A percentile compares a stretch with the other conserved stretches of the same genome.
These are phyloP conservation scores for Scheffersomyces stipitis DNA, from an alignment of 805 yeast genomes.

Conservation along the genomic window DNA sequence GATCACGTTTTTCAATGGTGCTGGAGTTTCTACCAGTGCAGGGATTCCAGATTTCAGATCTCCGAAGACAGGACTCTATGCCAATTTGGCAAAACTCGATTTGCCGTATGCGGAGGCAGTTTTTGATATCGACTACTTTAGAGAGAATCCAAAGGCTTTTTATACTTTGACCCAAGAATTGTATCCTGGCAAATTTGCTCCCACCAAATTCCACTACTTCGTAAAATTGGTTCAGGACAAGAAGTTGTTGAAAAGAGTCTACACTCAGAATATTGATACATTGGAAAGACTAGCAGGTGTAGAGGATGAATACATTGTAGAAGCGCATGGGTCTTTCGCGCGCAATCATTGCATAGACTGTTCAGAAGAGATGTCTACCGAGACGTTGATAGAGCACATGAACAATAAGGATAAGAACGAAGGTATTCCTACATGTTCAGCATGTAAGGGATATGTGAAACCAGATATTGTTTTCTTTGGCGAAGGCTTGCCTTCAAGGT, in stretches of 20 bases:
- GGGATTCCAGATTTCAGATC: slow-evolving; percentile 96
- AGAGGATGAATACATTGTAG: slow-evolving; percentile 61
- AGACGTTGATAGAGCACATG: slow-evolving; percentile 43
- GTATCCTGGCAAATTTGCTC: slow-evolving; percentile 83
- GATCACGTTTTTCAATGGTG: slow-evolving; percentile 77
- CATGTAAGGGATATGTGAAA: slow-evolving; percentile 77
- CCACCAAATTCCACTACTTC: slow-evolving; percentile 79
- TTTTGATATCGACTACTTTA: slow-evolving; percentile 82
- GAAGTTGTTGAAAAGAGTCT: slow-evolving; percentile 65
- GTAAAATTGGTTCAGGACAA: slow-evolving; percentile 67
- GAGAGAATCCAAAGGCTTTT: slow-evolving; percentile 77
- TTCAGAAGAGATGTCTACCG: slow-evolving; percentile 48
- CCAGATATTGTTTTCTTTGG: slow-evolving; percentile 97
- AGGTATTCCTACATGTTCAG: slow-evolving; percentile 54
- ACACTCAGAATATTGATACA: slow-evolving; percentile 93
- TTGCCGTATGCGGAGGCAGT: slow-evolving; percentile 95
- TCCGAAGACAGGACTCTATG: slow-evolving; percentile 85
- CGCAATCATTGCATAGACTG: slow-evolving; percentile 82
- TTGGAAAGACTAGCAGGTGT: slow-evolving; percentile 86
- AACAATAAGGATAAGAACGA: slow-evolving; percentile 27
- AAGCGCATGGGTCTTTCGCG: slow-evolving; percentile 96
- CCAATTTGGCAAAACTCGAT: slow-evolving; percentile 69
- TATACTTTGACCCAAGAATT: slow-evolving; percentile 80
- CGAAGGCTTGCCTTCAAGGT: slow-evolving; percentile 71
- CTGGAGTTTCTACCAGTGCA: slow-evolving; percentile 90